These are phyloP conservation scores for Pleoardoris graminearum DNA, from an alignment of 2,329 filamentous ascomycete genomes.

Conservation along the genomic window DNA sequence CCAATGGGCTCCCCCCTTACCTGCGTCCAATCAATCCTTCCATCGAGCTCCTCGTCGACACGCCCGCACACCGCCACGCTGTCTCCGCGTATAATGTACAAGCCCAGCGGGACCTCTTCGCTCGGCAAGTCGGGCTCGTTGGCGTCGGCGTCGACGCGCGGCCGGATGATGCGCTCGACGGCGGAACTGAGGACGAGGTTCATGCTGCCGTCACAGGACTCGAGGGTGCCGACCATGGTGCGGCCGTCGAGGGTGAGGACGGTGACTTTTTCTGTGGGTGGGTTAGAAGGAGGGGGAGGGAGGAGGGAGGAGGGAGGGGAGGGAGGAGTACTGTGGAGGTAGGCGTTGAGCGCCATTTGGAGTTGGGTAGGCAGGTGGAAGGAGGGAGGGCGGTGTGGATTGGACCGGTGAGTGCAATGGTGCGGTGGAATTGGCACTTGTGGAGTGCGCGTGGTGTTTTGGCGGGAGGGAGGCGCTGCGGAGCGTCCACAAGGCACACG, in stretches of 20 bases:
- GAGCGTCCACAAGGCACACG: slow-evolving; percentile 1
- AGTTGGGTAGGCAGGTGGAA: not conserved
- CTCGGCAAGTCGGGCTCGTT: slow-evolving; percentile 85
- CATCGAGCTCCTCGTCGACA: slow-evolving; percentile 86
- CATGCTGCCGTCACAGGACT: slow-evolving; percentile 87
- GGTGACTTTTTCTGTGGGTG: slow-evolving; percentile 75
- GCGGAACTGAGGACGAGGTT: slow-evolving; percentile 87
- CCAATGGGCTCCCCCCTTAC: slow-evolving; percentile 85
- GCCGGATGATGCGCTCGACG: slow-evolving; percentile 86
- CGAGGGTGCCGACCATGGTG: slow-evolving; percentile 73
- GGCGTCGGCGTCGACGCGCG: slow-evolving; percentile 79
- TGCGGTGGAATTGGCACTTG: too few species aligned
- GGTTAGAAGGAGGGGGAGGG: slow-evolving; percentile 15
- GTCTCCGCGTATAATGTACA: slow-evolving; percentile 92
- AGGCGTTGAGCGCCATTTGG: slow-evolving; percentile 49
- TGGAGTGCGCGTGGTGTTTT: too few species aligned
- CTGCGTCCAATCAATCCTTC: slow-evolving; percentile 88
- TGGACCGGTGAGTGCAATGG: too few species aligned
- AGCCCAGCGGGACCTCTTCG: slow-evolving; percentile 76
- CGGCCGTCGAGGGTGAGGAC: slow-evolving; percentile 92
- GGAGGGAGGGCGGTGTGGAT: not conserved
- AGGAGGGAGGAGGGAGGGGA: not conserved
- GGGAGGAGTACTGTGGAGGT: slow-evolving; percentile 46
- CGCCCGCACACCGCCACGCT: slow-evolving; percentile 90
- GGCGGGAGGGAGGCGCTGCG: slow-evolving; percentile 4